Conservation (phyloP, 2,329 filamentous ascomycete species). For the Aspergillus jensenii region DNA sequence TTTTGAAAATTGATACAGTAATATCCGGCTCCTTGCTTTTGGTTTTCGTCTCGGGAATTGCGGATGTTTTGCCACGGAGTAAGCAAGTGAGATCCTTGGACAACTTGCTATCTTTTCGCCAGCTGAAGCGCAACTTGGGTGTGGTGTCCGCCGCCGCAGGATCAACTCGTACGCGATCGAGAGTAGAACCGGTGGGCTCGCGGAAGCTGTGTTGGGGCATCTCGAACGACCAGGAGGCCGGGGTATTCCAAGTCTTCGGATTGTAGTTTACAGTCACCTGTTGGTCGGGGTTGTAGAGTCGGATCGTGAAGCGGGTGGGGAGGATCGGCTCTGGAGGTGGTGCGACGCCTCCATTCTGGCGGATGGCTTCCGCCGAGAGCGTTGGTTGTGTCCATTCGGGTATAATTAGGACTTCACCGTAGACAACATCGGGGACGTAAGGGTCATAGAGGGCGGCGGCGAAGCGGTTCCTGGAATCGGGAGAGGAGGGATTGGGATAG, state of each 20-base stretch:
- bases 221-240: slow-evolving; percentile 86
- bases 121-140: slow-evolving; percentile 79
- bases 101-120: slow-evolving; percentile 84
- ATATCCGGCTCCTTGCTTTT: slow-evolving; percentile 93
- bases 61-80: slow-evolving; percentile 73
- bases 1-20: slow-evolving; percentile 82
- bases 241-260: slow-evolving; percentile 75
- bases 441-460: slow-evolving; percentile 83
- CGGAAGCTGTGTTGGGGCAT: slow-evolving; percentile 85
- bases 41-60: slow-evolving; percentile 61
- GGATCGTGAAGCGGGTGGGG: slow-evolving; percentile 76
- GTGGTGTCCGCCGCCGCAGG: slow-evolving; percentile 55
- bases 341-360: slow-evolving; percentile 64
- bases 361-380: slow-evolving; percentile 76
- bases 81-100: slow-evolving; percentile 88
- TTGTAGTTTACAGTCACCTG: slow-evolving; percentile 67
- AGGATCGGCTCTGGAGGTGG: slow-evolving; percentile 70
- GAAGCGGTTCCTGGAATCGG: slow-evolving; percentile 76
- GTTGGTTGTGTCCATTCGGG: slow-evolving; percentile 85
- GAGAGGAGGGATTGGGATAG: slow-evolving; percentile 69
- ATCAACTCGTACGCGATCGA: slow-evolving; percentile 72
- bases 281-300: slow-evolving; percentile 93
- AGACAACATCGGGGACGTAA: slow-evolving; percentile 76
- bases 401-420: slow-evolving; percentile 78
- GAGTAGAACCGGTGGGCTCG: slow-evolving; percentile 70